Base-by-base conservation (phyloP, 768 basidiomycete genomes). In the Boletus tylopilopsis region DNA sequence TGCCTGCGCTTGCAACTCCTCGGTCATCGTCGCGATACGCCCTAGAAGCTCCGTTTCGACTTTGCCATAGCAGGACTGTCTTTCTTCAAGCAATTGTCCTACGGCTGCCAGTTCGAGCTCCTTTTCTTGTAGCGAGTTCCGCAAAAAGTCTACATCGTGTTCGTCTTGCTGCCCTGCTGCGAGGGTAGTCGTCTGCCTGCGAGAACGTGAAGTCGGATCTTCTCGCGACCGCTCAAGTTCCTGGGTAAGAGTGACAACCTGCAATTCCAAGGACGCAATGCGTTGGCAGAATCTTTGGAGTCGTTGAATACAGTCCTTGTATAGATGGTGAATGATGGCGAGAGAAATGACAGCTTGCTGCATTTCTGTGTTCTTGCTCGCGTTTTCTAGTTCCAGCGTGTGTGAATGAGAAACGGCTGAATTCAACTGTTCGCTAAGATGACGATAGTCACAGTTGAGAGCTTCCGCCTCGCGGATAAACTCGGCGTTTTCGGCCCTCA, bases 81-180 rank as follows among this genome's bases (percentile, higher is more conserved):
- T 59, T 9, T 71, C 68, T 27, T 65, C 59, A 35, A 71, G 62
- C 8, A 63, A 60, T 13, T 62, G 62, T 49, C 64, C 68, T 11
- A 73, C 61, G 29, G 70, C 63, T 33, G 68, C 64, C 25, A 79
- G 51, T 18, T 72, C 63, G 38, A 59, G 61, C 34, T 62, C 63
- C 25, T 61, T 67, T 25, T 70, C 63, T 9, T 64, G 58, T n/a
- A 79, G 64, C 33, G 62, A 74, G 16, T 59, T 56, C 42, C 70
- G 71, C 21, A 80, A 49, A 19, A 68, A 59, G 39, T 76, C 73
- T 45, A 66, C 61, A 30, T 68, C 60, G 44, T 62, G 42, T 21
- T 24, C 37, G 40, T 51, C 22, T 19, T 48, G 48, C 13, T 36
- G 34, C 4, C n/a, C n/a, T n/a, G n/a, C n/a, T n/a, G n/a, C n/a